Base-by-base conservation (phyloP, 176 grass and related monocot genomes). In the Lolium multiflorum region DNA sequence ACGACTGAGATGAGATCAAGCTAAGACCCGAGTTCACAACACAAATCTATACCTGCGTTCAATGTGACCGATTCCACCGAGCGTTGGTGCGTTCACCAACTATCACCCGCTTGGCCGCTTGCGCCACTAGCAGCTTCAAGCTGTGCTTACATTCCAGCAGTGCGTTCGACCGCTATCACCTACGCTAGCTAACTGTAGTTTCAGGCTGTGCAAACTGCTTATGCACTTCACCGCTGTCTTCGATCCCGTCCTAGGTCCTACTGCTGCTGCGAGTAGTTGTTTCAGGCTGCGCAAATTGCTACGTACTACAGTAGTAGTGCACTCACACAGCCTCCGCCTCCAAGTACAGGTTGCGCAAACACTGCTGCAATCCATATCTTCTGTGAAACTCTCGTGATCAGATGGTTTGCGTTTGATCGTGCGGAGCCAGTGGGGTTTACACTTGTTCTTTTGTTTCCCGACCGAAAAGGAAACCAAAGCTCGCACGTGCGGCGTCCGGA, bases 1-100 rank as follows among this genome's bases (percentile, higher is more conserved):
- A 71, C 31, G 63, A 47, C 64, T 0, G 22, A 4, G 71, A 57
- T 16, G 31, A 35, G 31, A 35, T 35, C 31, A 35, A 35, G 31
- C 2, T 35, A 35, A 35, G 4, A 82, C 2, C 17, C 3, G 2
- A 20, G 71, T 31, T 35, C 22, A 15, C 0, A 3, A n/a, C 41
- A 43, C 4, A 43, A 6, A 43, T 43, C 41, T 43, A 43, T 31
- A 35, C 58, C 59, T 16, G 20, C 18, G 24, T 43, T 10, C 24
- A 59, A 41, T 65, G 57, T 15, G 80, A 83, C 39, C 38, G 14
- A 18, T 57, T 73, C 84, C 22, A 37, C 58, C 57, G 2, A 17
- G 44, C 61, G 54, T 76, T 37, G 48, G 56, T 15, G 87, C 74
- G 43, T 55, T 13, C 58, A 79, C 47, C 75, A 17, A 22, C 71